A percentile compares a stretch with the other conserved stretches of the same genome.
These are phyloP conservation scores for Yamadazyma conglobata DNA, from an alignment of 1,139 yeast genomes.

Conservation along the genomic window DNA sequence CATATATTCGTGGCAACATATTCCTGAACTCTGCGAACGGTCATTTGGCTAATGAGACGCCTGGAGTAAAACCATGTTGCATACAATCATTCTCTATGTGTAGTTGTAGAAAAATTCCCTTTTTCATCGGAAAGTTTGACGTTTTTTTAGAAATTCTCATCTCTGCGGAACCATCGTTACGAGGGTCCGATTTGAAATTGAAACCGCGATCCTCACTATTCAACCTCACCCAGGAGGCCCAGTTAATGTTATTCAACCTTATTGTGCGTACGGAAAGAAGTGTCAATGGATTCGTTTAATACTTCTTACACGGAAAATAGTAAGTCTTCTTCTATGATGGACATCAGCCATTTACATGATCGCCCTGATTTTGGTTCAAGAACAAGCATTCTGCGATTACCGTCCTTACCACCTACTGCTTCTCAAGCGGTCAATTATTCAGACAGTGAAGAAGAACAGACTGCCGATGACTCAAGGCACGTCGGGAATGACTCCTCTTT, in stretches of 20 bases:
- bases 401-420: constrained; percentile 18
- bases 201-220: no score
- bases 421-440: constrained; percentile 6
- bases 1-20: constrained; percentile 65
- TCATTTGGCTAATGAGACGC: constrained; percentile 69
- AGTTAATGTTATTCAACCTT: no score
- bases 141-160: no score
- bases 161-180: no score
- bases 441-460: constrained; percentile 9
- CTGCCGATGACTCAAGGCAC: constrained; percentile 3
- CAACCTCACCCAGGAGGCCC: no score
- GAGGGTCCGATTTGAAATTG: no score
- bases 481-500: constrained; percentile 16
- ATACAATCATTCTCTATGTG: no score
- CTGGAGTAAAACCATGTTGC: constrained; percentile 93
- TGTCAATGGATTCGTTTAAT: no score
- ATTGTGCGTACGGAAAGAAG: no score
- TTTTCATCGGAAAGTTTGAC: no score
- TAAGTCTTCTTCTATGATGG: constrained; percentile 5
- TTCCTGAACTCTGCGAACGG: constrained; percentile 90
- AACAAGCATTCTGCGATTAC: constrained; percentile 19
- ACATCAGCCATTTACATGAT: constrained; percentile 7
- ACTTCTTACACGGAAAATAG: constrained; percentile 1
- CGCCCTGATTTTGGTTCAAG: constrained; percentile 16
- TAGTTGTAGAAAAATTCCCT: no score